Percentiles rank a stretch among this genome's conserved stretches.
Evolutionary conservation across 208 protist species (phyloP).

Genomic region (Trypanosoma melophagium): DNA sequence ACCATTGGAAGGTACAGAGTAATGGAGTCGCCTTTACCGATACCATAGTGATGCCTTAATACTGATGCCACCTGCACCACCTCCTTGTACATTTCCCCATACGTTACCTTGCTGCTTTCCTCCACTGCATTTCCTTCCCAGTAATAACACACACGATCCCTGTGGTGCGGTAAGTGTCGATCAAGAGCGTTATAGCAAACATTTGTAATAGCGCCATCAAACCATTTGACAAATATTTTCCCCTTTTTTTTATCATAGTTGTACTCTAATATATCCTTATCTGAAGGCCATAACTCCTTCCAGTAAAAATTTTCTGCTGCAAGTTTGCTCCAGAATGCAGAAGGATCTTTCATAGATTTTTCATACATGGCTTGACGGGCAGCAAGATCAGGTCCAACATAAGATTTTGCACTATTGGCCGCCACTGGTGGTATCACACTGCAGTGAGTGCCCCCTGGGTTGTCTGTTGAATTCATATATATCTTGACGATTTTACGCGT

Average conservation of each 20-base stretch:
- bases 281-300: conserved; percentile 56
- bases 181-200: conserved; percentile 92
- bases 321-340: conserved; percentile 64
- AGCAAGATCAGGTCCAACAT: conserved; percentile 38
- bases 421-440: too few species aligned
- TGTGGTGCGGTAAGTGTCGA: conserved; percentile 65
- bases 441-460: too few species aligned
- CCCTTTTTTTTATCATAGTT: conserved; percentile 81
- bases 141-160: conserved; percentile 82
- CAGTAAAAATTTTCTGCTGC: conserved; percentile 72
- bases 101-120: conserved; percentile 66
- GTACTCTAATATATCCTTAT: conserved; percentile 56
- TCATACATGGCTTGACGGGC: conserved; percentile 66
- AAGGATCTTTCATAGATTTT: conserved; percentile 59
- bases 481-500: too few species aligned
- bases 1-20: conserved; percentile 97
- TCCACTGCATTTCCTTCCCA: conserved; percentile 86
- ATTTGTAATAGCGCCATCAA: conserved; percentile 75
- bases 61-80: conserved; percentile 90
- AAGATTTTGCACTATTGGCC: conserved; percentile 41
- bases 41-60: conserved; percentile 79
- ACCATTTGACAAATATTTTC: conserved; percentile 77
- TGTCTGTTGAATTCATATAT: too few species aligned
- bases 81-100: conserved; percentile 77
- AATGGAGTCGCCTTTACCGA: conserved; percentile 93